phyloP scores from a whole-genome alignment of 805 yeast species.

The Saccharomycopsis fibuligera region DNA sequence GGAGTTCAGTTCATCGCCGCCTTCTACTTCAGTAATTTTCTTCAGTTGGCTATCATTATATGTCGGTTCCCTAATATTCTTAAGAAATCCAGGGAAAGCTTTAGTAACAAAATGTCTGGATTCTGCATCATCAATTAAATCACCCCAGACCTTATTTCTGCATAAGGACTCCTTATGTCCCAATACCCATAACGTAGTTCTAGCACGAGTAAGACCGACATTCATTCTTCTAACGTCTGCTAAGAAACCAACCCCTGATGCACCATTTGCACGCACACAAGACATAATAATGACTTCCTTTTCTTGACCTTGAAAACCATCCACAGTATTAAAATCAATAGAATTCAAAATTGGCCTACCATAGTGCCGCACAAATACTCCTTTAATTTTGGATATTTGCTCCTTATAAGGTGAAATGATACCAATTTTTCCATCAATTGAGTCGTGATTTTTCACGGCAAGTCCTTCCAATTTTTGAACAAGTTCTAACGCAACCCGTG shows the following conservation, averaged over 20 bases:
- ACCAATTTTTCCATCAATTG: conserved; percentile 74
- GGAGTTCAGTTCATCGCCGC: neutral
- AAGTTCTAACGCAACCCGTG: conserved; percentile 63
- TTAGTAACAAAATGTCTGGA: conserved; percentile 31
- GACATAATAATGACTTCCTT: conserved; percentile 90
- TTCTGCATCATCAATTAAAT: conserved; percentile 60
- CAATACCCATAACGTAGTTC: conserved; percentile 84
- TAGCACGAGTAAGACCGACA: conserved; percentile 93
- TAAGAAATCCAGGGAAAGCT: conserved; percentile 19
- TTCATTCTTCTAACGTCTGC: conserved; percentile 93
- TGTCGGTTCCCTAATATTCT: neutral
- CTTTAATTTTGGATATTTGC: conserved; percentile 59
- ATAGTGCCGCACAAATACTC: conserved; percentile 48
- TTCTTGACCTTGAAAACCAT: conserved; percentile 98
- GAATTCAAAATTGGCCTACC: conserved; percentile 59
- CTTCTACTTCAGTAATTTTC: no score
- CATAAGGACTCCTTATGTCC: conserved; percentile 69
- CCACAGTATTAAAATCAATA: conserved; percentile 89
- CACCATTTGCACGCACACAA: conserved; percentile 83
- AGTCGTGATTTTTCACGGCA: conserved; percentile 36
- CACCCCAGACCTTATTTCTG: conserved; percentile 66
- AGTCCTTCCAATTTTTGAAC: conserved; percentile 44
- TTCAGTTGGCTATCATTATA: neutral
- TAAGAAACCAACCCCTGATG: conserved; percentile 74
- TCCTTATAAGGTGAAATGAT: conserved; percentile 93